phyloP scores from a whole-genome alignment of 129 eudicot species.

The Ambrosia trifida region DNA sequence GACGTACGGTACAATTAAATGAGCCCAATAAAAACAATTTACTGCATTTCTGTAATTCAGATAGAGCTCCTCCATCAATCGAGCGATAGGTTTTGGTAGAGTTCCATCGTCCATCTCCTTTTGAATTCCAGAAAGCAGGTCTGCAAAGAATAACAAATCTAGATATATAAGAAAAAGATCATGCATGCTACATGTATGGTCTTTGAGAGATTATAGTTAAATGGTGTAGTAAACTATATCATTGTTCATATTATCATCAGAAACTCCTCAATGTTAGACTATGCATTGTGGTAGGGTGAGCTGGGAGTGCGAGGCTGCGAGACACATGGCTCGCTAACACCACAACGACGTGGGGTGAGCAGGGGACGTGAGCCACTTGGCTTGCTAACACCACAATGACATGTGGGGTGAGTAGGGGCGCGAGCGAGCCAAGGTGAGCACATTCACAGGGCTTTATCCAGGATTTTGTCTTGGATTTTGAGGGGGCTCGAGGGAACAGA shows the following conservation, averaged over 20 bases:
- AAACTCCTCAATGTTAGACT: neutral
- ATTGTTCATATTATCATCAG: neutral
- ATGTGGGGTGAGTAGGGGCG: too few relatives aligned
- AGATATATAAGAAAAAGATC: neutral
- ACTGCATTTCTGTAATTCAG: conserved; percentile 73
- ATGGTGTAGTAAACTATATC: neutral
- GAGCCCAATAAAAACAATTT: conserved; percentile 35
- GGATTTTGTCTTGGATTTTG: too few relatives aligned
- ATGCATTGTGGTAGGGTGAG: too few relatives aligned
- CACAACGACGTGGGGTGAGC: too few relatives aligned
- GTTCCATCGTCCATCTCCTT: conserved; percentile 65
- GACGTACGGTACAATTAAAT: conserved; percentile 20
- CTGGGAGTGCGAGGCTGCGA: too few relatives aligned
- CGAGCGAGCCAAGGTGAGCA: too few relatives aligned
- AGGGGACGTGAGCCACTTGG: too few relatives aligned
- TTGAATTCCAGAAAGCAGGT: conserved; percentile 37
- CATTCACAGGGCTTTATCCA: too few relatives aligned
- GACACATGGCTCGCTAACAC: too few relatives aligned
- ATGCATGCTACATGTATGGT: neutral
- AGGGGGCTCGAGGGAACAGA: too few relatives aligned
- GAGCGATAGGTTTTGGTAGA: conserved; percentile 58
- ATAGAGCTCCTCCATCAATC: conserved; percentile 74
- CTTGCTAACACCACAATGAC: too few relatives aligned
- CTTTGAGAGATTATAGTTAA: neutral
- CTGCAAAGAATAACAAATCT: neutral